Evolutionary conservation across 345 rosid species (phyloP).

Genomic region (Arabis hirsuta): DNA sequence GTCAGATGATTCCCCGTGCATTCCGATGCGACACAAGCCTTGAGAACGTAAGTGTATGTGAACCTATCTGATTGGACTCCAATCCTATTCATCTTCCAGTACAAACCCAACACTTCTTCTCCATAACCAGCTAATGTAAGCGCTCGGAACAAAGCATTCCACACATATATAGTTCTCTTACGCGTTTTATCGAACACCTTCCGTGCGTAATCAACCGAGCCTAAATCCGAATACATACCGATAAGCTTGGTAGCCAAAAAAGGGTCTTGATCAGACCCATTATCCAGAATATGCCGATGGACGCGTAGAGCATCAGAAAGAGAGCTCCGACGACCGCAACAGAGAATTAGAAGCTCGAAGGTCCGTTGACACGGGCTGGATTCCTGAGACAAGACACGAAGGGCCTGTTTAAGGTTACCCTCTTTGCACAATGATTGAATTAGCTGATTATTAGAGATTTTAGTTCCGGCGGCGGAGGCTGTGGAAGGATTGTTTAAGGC

Average conservation of each 20-base stretch:
- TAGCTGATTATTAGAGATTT: constrained; percentile 48
- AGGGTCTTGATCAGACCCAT: constrained; percentile 89
- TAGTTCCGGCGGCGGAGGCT: constrained; percentile 37
- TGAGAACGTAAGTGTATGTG: constrained; percentile 81
- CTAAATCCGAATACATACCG: constrained; percentile 60
- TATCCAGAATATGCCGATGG: constrained; percentile 62
- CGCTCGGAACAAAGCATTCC: constrained; percentile 84
- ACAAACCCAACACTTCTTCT: constrained; percentile 70
- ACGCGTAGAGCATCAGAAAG: constrained; percentile 61
- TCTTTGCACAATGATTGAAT: constrained; percentile 73
- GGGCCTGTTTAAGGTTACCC: constrained; percentile 79
- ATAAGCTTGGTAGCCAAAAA: constrained; percentile 95
- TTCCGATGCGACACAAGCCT: constrained; percentile 78
- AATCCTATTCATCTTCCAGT: constrained; percentile 63
- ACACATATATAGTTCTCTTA: constrained; percentile 75
- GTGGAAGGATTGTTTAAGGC: constrained; percentile 47
- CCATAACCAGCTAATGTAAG: constrained; percentile 78
- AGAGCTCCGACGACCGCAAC: constrained; percentile 63
- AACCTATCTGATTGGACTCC: constrained; percentile 75
- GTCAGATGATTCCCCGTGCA: constrained; percentile 45
- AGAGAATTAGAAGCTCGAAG: constrained; percentile 76
- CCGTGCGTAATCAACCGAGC: constrained; percentile 62
- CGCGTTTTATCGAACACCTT: constrained; percentile 83
- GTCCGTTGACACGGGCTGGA: constrained; percentile 76
- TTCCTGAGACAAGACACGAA: constrained; percentile 61